Conservation (phyloP, 2,329 filamentous ascomycete species). For the Pseudodiploospora longispora region DNA sequence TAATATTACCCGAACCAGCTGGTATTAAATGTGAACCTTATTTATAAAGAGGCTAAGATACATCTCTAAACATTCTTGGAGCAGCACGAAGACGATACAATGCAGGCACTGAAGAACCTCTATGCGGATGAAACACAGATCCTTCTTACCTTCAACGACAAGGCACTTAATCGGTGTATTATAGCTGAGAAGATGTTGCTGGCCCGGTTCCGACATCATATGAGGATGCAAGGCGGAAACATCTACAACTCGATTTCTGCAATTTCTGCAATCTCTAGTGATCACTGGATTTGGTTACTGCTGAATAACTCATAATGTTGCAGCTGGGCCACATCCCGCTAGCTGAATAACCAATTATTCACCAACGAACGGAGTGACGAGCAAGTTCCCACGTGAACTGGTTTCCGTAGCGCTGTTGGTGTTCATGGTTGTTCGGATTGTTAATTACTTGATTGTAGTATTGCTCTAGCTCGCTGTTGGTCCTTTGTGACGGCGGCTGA, state of each 20-base stretch:
- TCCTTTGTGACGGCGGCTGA: slow-evolving; percentile 20
- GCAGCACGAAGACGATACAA: slow-evolving; percentile 27
- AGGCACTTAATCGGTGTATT: slow-evolving; percentile 37
- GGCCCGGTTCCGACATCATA: slow-evolving; percentile 38
- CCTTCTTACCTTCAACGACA: slow-evolving; percentile 50
- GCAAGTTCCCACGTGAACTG: slow-evolving; percentile 42
- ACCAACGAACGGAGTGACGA: slow-evolving; percentile 36
- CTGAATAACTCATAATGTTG: too few species aligned
- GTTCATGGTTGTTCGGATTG: slow-evolving; percentile 24
- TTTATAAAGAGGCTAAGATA: slow-evolving; percentile 40
- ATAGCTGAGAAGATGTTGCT: slow-evolving; percentile 38
- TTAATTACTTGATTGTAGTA: slow-evolving; percentile 35
- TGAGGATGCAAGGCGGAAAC: slow-evolving; percentile 35
- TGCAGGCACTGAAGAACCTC: slow-evolving; percentile 31
- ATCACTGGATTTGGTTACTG: too few species aligned
- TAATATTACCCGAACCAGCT: too few species aligned
- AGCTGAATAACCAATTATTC: slow-evolving; percentile 34
- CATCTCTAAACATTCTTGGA: slow-evolving; percentile 38
- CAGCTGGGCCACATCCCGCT: background rate
- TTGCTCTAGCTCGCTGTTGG: slow-evolving; percentile 21
- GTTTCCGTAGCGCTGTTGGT: slow-evolving; percentile 34
- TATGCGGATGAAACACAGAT: slow-evolving; percentile 46
- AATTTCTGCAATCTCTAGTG: too few species aligned
- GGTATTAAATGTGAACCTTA: slow-evolving; percentile 16
- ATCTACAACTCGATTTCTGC: slow-evolving; percentile 12